Base-by-base conservation (phyloP, 306 rosid species). In the Sophora flavescens region DNA sequence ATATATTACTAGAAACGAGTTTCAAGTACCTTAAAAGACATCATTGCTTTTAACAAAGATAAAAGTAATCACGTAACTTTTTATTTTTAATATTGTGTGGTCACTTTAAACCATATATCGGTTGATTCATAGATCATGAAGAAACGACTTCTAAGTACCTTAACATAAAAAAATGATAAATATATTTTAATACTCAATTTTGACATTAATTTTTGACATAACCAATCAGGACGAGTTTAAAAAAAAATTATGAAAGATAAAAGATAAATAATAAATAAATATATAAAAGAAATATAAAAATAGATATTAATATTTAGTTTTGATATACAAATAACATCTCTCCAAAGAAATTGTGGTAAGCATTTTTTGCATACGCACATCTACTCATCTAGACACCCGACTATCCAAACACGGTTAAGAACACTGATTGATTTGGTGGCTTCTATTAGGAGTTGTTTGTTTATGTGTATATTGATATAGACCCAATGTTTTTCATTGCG, bases 301-400 rank as follows among this genome's bases (percentile, higher is more conserved):
- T n/a, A n/a, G n/a, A n/a, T n/a, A n/a, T n/a, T n/a, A n/a, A n/a
- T n/a, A n/a, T n/a, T n/a, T n/a, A n/a, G n/a, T n/a, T n/a, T n/a
- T n/a, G n/a, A n/a, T n/a, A n/a, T n/a, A n/a, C n/a, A n/a, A n/a
- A n/a, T n/a, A n/a, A n/a, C n/a, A n/a, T n/a, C n/a, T n/a, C n/a
- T n/a, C 11, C 8, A 17, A 33, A 67, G 38, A 57, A 26, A 59
- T 75, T 14, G 54, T 41, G 28, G 7, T 17, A 18, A 35, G 26
- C 74, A 74, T 66, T 66, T 66, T 66, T 66, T 66, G 53, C 50
- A 63, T 13, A 42, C 69, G 9, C n/a, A 75, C 15, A 13, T 7
- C 0, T 35, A 8, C n/a, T 69, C 15, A 13, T 7, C 0, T 35
- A 8, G 14, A 38, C 14, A 53, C 14, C 13, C 33, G 8, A 53